Evolutionary conservation across 2,329 filamentous ascomycete genomes (phyloP).

Genomic region (Biscogniauxia sp.): DNA sequence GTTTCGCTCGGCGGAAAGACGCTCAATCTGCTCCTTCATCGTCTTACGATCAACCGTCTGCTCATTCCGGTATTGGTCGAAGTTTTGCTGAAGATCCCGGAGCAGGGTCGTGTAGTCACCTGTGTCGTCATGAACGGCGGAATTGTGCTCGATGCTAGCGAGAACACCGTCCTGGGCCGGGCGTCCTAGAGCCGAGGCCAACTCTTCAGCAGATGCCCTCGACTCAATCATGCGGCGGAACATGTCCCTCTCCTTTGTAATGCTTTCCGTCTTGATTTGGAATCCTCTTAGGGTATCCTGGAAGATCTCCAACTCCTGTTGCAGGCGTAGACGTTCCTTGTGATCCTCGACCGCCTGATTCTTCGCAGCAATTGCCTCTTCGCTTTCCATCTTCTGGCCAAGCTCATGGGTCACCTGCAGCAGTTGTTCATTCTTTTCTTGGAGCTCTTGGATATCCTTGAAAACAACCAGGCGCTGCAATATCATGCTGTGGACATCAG

Average conservation of each 20-base stretch:
- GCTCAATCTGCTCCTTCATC: constrained; percentile 80
- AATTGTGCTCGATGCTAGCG: constrained; percentile 57
- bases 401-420: constrained; percentile 80
- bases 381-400: constrained; percentile 85
- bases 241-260: constrained; percentile 94
- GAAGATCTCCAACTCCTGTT: constrained; percentile 70
- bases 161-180: constrained; percentile 63
- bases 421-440: constrained; percentile 83
- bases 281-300: constrained; percentile 84
- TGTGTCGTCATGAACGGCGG: constrained; percentile 51
- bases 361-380: constrained; percentile 71
- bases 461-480: constrained; percentile 87
- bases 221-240: constrained; percentile 93
- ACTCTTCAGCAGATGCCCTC: constrained; percentile 56
- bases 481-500: constrained; percentile 84
- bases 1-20: constrained; percentile 77
- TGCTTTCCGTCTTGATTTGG: constrained; percentile 82
- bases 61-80: constrained; percentile 86
- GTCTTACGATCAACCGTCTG: constrained; percentile 77
- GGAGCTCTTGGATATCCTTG: constrained; percentile 78
- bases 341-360: constrained; percentile 62
- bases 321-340: constrained; percentile 70
- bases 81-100: constrained; percentile 84
- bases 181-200: constrained; percentile 68
- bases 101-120: constrained; percentile 71